phyloP scores from a whole-genome alignment of 129 eudicot genomes.

The Flaveria ramosissima region DNA sequence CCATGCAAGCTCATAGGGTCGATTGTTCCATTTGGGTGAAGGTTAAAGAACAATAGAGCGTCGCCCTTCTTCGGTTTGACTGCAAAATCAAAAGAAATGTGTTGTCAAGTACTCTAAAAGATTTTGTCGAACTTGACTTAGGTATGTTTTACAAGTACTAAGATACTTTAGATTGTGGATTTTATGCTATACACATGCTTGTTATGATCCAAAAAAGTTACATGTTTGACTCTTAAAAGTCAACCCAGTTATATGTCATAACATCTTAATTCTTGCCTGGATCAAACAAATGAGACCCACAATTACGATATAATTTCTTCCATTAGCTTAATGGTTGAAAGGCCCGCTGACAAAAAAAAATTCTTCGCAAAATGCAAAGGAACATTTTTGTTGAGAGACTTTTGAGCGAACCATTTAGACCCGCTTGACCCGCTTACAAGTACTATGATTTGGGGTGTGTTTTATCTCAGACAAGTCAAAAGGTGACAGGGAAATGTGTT shows the following conservation, averaged over 20 bases:
- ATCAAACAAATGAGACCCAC: background rate
- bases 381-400: background rate
- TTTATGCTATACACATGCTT: background rate
- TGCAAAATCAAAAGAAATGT: conserved; percentile 41
- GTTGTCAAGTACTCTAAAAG: background rate
- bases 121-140: too few relatives aligned
- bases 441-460: background rate
- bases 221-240: conserved; percentile 13
- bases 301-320: background rate
- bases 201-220: background rate
- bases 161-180: background rate
- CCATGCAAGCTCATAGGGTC: conserved; percentile 75
- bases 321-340: background rate
- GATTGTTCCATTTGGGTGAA: conserved; percentile 65
- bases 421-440: background rate
- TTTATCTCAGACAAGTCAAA: background rate
- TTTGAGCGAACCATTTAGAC: background rate
- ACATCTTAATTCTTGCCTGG: background rate
- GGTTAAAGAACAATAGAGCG: conserved; percentile 74
- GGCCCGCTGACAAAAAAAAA: background rate
- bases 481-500: background rate
- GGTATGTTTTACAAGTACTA: background rate
- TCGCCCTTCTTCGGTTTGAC: conserved; percentile 80
- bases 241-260: background rate
- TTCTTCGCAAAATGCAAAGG: background rate